These are phyloP conservation scores for Bipolaris cookei DNA, from an alignment of 2,329 filamentous ascomycete species.

Conservation along the genomic window DNA sequence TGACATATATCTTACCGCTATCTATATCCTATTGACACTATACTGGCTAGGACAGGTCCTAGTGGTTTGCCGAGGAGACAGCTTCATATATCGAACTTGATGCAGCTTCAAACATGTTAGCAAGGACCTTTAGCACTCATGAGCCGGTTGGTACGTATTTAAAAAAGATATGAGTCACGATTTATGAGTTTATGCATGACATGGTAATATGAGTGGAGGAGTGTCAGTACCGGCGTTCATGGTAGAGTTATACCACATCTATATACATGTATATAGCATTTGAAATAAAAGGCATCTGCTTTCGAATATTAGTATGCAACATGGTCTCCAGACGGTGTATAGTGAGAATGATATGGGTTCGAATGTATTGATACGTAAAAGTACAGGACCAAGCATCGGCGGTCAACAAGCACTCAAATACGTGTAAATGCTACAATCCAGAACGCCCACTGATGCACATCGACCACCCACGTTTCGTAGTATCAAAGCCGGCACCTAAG, in stretches of 20 bases:
- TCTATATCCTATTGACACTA: background rate
- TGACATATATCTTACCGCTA: background rate
- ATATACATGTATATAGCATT: constrained; percentile 1
- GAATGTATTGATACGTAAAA: background rate
- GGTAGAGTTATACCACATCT: background rate
- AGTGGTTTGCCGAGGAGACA: background rate
- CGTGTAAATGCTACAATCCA: constrained; percentile 1
- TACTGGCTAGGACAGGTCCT: background rate
- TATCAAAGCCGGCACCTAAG: too few relatives aligned
- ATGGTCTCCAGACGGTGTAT: too few relatives aligned
- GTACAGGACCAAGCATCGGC: background rate
- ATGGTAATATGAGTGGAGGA: constrained; percentile 2
- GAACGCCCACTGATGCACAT: constrained; percentile 3
- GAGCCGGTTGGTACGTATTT: background rate
- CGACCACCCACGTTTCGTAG: background rate
- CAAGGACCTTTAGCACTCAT: background rate
- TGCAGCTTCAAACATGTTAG: background rate
- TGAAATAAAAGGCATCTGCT: background rate
- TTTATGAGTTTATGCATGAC: constrained; percentile 9
- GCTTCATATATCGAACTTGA: background rate
- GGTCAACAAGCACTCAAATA: background rate
- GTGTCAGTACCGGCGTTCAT: constrained; percentile 8
- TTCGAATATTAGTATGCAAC: background rate
- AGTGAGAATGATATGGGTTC: too few relatives aligned
- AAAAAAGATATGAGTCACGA: constrained; percentile 1